Percentiles rank a stretch among this genome's conserved stretches.
These are phyloP conservation scores for Casuarina equisetifolia DNA, from an alignment of 306 rosid genomes.

Conservation along the genomic window DNA sequence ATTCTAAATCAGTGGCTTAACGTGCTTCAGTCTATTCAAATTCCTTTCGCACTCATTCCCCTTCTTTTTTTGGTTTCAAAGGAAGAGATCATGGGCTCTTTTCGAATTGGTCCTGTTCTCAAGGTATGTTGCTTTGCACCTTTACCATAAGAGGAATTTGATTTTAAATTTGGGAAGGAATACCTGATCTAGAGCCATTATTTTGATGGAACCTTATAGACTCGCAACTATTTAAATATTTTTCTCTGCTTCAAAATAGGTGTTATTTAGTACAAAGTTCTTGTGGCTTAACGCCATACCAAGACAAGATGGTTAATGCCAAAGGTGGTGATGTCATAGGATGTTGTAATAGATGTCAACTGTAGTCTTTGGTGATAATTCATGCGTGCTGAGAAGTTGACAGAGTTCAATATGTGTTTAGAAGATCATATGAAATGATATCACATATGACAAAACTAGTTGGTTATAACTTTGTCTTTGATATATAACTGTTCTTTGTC, in stretches of 20 bases:
- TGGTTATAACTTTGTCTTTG: neutral
- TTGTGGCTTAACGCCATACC: neutral
- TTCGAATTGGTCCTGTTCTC: slow-evolving; percentile 72
- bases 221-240: too few species aligned
- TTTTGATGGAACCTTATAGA: neutral
- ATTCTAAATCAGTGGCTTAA: slow-evolving; percentile 94
- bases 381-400: neutral
- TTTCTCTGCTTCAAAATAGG: neutral
- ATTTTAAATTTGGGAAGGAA: neutral
- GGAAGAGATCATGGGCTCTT: slow-evolving; percentile 90
- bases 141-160: slow-evolving; percentile 1
- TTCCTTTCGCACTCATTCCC: slow-evolving; percentile 97
- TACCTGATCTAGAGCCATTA: neutral
- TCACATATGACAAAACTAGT: neutral
- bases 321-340: neutral
- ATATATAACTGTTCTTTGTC: neutral
- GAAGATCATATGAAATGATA: neutral
- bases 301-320: too few species aligned
- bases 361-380: neutral
- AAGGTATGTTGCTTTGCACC: slow-evolving; percentile 52
- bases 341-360: neutral
- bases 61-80: slow-evolving; percentile 87
- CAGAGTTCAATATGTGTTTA: neutral
- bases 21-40: slow-evolving; percentile 93
- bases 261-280: neutral